Conservation (phyloP, 139 green algal species). For the Micractinium sp. region DNA sequence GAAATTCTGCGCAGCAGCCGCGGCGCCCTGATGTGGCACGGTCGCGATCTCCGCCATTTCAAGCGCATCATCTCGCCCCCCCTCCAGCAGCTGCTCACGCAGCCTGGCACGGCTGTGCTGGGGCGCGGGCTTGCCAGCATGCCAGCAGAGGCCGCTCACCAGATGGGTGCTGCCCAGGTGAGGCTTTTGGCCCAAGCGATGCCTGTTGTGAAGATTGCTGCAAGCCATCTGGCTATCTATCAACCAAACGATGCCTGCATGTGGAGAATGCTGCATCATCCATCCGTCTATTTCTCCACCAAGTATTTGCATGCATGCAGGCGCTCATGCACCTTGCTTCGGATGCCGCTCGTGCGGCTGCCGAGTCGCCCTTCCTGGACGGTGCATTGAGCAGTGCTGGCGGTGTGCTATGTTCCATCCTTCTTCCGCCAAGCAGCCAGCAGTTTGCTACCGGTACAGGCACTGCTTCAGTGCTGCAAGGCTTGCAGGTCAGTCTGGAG, state of each 20-base stretch:
- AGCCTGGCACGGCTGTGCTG: constrained; percentile 56
- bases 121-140: constrained; percentile 72
- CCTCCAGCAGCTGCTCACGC: constrained; percentile 41
- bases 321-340: constrained; percentile 62
- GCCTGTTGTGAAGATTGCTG: too few relatives aligned
- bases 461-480: background rate
- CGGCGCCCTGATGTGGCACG: constrained; percentile 80
- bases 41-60: constrained; percentile 73
- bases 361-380: constrained; percentile 84
- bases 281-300: too few relatives aligned
- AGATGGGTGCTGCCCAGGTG: constrained; percentile 51
- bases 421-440: constrained; percentile 53
- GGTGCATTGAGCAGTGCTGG: constrained; percentile 50
- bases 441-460: background rate
- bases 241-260: too few relatives aligned
- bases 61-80: constrained; percentile 70
- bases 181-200: too few relatives aligned
- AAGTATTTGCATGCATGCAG: too few relatives aligned
- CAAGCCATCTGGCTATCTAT: too few relatives aligned
- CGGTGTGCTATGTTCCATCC: constrained; percentile 78
- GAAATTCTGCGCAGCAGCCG: constrained; percentile 70
- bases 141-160: constrained; percentile 52
- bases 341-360: constrained; percentile 61
- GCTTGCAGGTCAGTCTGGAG: background rate
- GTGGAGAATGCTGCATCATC: too few relatives aligned